A percentile compares a stretch with the other conserved stretches of the same genome.
Conservation (phyloP, 225 moss, liverwort and hornwort genomes). For the Straminergon stramineum region DNA sequence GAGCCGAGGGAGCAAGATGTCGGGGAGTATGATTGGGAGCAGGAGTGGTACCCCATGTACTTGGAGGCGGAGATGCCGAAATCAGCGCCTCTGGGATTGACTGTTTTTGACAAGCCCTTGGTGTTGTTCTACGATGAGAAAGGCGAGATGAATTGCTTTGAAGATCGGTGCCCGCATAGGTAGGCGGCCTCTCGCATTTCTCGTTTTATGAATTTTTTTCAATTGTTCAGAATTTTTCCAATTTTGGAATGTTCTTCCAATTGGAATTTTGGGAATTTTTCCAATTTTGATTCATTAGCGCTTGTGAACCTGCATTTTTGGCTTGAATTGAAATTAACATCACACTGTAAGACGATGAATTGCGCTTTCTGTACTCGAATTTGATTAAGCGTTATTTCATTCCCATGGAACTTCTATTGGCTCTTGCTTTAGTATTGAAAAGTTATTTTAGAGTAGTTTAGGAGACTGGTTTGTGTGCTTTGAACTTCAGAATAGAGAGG, state of each 20-base stretch:
- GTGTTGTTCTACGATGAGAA: conserved; percentile 62
- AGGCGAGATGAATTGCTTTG: conserved; percentile 53
- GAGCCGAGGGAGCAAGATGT: background rate
- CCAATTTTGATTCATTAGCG: no score
- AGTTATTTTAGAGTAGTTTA: background rate
- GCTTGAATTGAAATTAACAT: background rate
- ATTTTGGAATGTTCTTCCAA: background rate
- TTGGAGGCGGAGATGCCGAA: conserved; percentile 40
- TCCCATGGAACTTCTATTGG: background rate
- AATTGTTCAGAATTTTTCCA: no score
- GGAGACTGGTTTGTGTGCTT: background rate
- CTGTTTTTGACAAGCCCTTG: conserved; percentile 41
- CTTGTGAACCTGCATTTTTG: background rate
- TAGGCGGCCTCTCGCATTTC: background rate
- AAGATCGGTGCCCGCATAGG: conserved; percentile 82
- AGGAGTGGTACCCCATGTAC: conserved; percentile 74
- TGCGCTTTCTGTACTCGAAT: background rate
- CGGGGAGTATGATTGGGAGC: conserved; percentile 22
- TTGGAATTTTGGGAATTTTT: no score
- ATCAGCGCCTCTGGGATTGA: conserved; percentile 51
- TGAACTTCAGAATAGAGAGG: background rate
- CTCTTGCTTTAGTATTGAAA: background rate
- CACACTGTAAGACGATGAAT: background rate
- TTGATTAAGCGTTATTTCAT: background rate
- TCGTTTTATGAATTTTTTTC: no score